Conservation (phyloP, 257 asterid genomes). For the Capsicum chinense region DNA sequence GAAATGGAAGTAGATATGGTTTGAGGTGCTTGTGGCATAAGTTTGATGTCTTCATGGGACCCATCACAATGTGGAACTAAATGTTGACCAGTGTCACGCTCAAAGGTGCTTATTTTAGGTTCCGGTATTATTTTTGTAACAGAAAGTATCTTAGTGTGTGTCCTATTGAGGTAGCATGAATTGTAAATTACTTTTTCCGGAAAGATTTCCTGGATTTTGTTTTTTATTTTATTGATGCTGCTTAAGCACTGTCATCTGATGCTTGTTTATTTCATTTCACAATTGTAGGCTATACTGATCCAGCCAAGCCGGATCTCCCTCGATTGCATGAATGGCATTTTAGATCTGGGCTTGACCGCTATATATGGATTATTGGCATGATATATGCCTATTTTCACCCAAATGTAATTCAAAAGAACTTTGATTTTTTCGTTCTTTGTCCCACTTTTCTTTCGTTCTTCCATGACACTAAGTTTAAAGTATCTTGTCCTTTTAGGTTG, state of each 20-base stretch:
- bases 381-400: conserved; percentile 83
- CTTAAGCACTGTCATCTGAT: conserved; percentile 33
- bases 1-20: conserved; percentile 8
- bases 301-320: conserved; percentile 91
- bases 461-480: conserved; percentile 25
- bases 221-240: neutral
- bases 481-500: conserved; percentile 58
- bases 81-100: neutral
- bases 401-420: conserved; percentile 51
- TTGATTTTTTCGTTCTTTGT: conserved; percentile 17
- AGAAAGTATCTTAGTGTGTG: conserved; percentile 15
- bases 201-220: neutral
- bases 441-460: neutral
- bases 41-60: conserved; percentile 21
- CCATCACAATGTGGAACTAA: conserved; percentile 20
- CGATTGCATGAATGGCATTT: conserved; percentile 95
- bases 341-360: conserved; percentile 92
- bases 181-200: neutral
- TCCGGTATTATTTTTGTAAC: conserved; percentile 7
- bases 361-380: conserved; percentile 89
- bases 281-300: conserved; percentile 80
- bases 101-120: conserved; percentile 17
- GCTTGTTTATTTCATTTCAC: conserved; percentile 30
- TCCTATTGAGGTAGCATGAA: conserved; percentile 19
- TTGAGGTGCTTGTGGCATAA: conserved; percentile 9